Evolutionary conservation across 1,139 yeast species (phyloP), one percentile per base, ranked within the genome.

Genomic region (Saccharomycopsis crataegensis): DNA sequence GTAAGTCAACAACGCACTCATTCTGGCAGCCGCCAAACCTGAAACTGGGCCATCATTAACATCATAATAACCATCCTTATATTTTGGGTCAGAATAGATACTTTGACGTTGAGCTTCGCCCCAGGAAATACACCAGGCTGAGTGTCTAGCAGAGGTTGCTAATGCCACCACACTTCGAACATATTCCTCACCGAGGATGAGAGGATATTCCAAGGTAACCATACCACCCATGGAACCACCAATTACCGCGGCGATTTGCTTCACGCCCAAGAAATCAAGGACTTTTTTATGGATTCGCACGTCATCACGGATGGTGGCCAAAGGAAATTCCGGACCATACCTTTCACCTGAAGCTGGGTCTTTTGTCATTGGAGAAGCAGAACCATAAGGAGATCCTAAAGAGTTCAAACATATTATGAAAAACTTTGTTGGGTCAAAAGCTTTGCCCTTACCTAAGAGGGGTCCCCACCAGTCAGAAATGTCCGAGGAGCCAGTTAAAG

Each of bases 171-270:
- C 75, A 41, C 80, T 72, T 57, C 78, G 77, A 17, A 93, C 96
- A 64, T 81, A 93, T 3, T 74, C 77, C 1, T 76, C 70, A n/a
- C 88, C 86, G 60, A 86, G 64, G 80, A 86, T 2, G 86, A 82
- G 55, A 9, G 64, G 73, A 76, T 91, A 93, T 67, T 93, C 99
- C 60, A 93, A 71, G 0, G 93, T 91, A 52, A 90, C 71, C 99
- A 93, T 93, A n/a, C 99, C 99, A 42, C 99, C 99, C 99, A 93
- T 93, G 34, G 98, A 91, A 0, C 99, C 99, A 36, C 99, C 99
- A 55, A 93, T 79, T 4, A 87, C 95, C 50, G 85, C 79, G 1
- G 98, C 97, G 43, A 93, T 72, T 54, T 81, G 78, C 55, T 76
- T 77, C 33, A 93, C 88, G 0, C 86, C 89, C 51, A 93, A 70